A percentile compares a stretch with the other conserved stretches of the same genome.
phyloP scores from a whole-genome alignment of 2,329 filamentous ascomycete genomes.

The Fusarium brachygibbosum region DNA sequence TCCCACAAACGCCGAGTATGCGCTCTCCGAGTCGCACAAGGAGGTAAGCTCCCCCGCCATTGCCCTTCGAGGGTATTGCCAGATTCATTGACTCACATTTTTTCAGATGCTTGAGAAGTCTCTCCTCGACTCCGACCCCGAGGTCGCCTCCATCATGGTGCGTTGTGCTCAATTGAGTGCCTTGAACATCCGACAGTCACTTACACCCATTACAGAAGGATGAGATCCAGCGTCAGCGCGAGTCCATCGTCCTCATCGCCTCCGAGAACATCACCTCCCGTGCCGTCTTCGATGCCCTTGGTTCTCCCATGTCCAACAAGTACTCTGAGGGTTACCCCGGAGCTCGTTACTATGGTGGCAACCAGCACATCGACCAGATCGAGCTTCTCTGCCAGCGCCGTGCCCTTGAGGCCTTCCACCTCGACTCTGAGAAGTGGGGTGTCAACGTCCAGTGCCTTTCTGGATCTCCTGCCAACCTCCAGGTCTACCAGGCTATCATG shows the following conservation, averaged over 20 bases:
- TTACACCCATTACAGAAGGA: constrained; percentile 73
- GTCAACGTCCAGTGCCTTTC: constrained; percentile 97
- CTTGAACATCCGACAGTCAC: constrained; percentile 26
- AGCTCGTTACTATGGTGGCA: constrained; percentile 98
- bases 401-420: constrained; percentile 90
- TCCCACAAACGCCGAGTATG: constrained; percentile 62
- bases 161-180: constrained; percentile 49
- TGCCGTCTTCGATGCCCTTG: constrained; percentile 96
- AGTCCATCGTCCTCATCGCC: constrained; percentile 98
- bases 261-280: constrained; percentile 99
- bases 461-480: constrained; percentile 95
- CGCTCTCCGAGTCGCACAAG: constrained; percentile 68
- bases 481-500: constrained; percentile 98
- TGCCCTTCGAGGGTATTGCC: constrained; percentile 34
- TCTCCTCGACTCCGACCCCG: constrained; percentile 89
- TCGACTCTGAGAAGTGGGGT: constrained; percentile 92
- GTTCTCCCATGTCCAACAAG: constrained; percentile 97
- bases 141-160: constrained; percentile 98
- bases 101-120: constrained; percentile 93
- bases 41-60: constrained; percentile 58
- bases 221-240: constrained; percentile 95
- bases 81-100: constrained; percentile 35
- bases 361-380: constrained; percentile 98
- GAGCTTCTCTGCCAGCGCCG: constrained; percentile 95
- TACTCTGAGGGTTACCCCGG: constrained; percentile 99